A percentile compares a stretch with the other conserved stretches of the same genome.
Evolutionary conservation across 805 yeast species (phyloP).

Genomic region (Lipomyces yamadae): DNA sequence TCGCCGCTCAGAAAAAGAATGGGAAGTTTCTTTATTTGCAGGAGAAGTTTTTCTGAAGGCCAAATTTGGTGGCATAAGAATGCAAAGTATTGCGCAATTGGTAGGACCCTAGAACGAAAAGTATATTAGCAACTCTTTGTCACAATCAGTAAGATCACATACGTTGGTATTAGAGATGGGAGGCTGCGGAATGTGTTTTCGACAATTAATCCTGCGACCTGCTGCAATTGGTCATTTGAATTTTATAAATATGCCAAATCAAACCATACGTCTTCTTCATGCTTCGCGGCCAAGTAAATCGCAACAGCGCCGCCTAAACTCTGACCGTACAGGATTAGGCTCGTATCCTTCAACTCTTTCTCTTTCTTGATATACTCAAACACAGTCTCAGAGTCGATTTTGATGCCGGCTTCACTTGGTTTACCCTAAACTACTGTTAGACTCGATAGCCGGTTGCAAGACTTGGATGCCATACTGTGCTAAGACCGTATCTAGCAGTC

Average conservation of each 20-base stretch:
- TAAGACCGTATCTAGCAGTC: slow-evolving; percentile 34
- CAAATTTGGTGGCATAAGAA: slow-evolving; percentile 76
- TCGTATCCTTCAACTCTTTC: slow-evolving; percentile 56
- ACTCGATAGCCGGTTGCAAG: not conserved
- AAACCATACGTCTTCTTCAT: slow-evolving; percentile 49
- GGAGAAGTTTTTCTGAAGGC: slow-evolving; percentile 72
- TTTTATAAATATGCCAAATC: not conserved
- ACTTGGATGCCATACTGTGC: slow-evolving; percentile 23
- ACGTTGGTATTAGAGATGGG: slow-evolving; percentile 58
- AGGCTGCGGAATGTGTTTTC: slow-evolving; percentile 88
- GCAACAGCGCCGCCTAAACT: slow-evolving; percentile 96
- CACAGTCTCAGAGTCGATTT: slow-evolving; percentile 77
- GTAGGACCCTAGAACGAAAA: slow-evolving; percentile 65
- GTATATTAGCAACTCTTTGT: slow-evolving; percentile 14
- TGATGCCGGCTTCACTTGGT: slow-evolving; percentile 79
- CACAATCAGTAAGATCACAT: slow-evolving; percentile 3
- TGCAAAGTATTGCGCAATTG: slow-evolving; percentile 61
- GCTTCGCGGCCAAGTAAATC: slow-evolving; percentile 68
- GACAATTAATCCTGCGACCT: slow-evolving; percentile 67
- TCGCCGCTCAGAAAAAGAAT: slow-evolving; percentile 72
- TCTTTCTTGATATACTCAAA: slow-evolving; percentile 62
- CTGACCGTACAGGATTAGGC: slow-evolving; percentile 78
- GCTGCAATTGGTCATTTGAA: slow-evolving; percentile 15
- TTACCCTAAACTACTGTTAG: slow-evolving; percentile 61
- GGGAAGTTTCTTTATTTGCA: slow-evolving; percentile 61